These are phyloP conservation scores for Prasinococcaceae sp. DNA, from an alignment of 139 green algal genomes.

Conservation along the genomic window DNA sequence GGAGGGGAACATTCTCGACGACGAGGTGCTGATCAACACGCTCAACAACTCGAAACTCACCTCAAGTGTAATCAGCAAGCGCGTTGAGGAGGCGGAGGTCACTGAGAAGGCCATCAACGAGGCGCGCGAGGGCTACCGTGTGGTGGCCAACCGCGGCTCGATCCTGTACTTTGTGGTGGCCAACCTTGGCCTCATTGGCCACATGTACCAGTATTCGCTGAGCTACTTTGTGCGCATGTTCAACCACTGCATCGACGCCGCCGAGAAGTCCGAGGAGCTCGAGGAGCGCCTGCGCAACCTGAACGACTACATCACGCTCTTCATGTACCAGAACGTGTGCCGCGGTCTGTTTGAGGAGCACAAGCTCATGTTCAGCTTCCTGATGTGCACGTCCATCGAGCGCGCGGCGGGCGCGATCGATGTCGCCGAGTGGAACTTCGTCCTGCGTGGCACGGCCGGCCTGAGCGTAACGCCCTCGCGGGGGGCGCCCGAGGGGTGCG, in stretches of 20 bases:
- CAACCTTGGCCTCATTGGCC: conserved; percentile 54
- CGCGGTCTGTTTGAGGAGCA: conserved; percentile 64
- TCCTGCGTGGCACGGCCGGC: conserved; percentile 25
- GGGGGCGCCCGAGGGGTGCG: conserved; percentile 11
- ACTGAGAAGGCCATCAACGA: conserved; percentile 62
- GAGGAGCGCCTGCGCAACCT: conserved; percentile 41
- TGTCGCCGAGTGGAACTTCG: conserved; percentile 56
- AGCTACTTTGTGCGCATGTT: conserved; percentile 62
- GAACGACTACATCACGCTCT: conserved; percentile 43
- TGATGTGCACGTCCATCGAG: conserved; percentile 38
- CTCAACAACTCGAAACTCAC: conserved; percentile 76
- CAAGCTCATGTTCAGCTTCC: conserved; percentile 60
- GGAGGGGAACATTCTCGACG: conserved; percentile 76
- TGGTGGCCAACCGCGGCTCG: conserved; percentile 40
- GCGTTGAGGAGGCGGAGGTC: conserved; percentile 64
- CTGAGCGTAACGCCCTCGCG: background rate
- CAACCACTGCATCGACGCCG: conserved; percentile 54
- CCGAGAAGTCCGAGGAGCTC: conserved; percentile 40
- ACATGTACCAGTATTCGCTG: conserved; percentile 72
- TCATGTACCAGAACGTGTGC: conserved; percentile 64
- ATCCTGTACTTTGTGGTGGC: conserved; percentile 67
- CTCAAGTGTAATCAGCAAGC: conserved; percentile 49
- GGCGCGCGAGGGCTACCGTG: conserved; percentile 53
- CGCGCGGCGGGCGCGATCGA: conserved; percentile 35
- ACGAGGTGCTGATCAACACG: conserved; percentile 73